Conservation (phyloP, 768 basidiomycete species). For the Agrocybe chaxingu region DNA sequence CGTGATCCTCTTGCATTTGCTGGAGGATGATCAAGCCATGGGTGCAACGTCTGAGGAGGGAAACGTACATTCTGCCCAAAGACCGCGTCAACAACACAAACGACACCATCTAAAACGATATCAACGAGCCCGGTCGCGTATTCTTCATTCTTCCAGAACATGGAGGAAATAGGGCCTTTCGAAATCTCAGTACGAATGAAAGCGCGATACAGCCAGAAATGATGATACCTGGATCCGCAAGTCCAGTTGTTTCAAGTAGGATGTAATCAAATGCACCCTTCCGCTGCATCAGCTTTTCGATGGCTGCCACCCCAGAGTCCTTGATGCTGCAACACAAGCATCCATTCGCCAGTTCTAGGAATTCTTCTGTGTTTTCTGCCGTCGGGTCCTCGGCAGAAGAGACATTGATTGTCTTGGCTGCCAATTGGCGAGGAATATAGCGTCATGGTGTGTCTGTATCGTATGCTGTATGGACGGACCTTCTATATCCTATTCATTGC, state of each 20-base stretch:
- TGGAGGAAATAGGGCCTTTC: constrained; percentile 78
- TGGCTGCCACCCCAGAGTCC: constrained; percentile 88
- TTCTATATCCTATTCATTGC: constrained; percentile 75
- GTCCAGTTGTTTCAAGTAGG: constrained; percentile 90
- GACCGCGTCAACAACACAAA: constrained; percentile 88
- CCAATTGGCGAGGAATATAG: constrained; percentile 1
- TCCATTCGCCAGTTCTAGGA: constrained; percentile 92
- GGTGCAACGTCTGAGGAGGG: neutral
- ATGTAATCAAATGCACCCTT: constrained; percentile 95
- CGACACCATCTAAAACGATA: constrained; percentile 82
- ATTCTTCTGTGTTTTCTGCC: constrained; percentile 71
- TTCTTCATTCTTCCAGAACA: constrained; percentile 89
- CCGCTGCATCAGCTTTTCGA: constrained; percentile 85
- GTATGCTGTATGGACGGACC: constrained; percentile 39
- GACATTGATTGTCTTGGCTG: constrained; percentile 86
- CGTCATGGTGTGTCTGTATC: constrained; percentile 2
- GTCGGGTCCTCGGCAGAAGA: constrained; percentile 61
- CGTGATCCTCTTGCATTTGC: constrained; percentile 86
- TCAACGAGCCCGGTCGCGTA: constrained; percentile 68
- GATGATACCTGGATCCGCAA: constrained; percentile 84
- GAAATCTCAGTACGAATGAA: neutral
- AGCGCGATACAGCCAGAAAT: neutral
- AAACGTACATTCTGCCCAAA: constrained; percentile 55
- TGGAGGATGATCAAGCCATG: constrained; percentile 24
- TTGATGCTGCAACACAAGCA: constrained; percentile 99